These are phyloP conservation scores for Wickerhamomyces chaumierensis DNA, from an alignment of 805 yeast genomes.

Conservation along the genomic window DNA sequence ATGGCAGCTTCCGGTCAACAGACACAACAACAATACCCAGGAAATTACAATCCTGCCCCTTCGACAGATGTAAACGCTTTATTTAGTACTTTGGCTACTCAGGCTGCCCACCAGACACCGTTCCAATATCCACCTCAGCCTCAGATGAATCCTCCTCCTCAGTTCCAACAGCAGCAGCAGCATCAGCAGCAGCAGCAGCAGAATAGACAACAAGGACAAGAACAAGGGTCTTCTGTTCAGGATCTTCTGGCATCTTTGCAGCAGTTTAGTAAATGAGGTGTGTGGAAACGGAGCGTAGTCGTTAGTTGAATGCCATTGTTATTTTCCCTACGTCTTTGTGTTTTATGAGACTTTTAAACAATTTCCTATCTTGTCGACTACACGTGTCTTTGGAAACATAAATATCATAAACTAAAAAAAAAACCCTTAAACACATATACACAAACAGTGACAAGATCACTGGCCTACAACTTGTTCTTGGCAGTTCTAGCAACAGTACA, in stretches of 20 bases:
- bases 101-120: conserved; percentile 3
- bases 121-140: conserved; percentile 2
- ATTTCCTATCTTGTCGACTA: no score
- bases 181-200: conserved; percentile 11
- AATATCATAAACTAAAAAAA: no score
- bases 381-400: no score
- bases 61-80: conserved; percentile 1
- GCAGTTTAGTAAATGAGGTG: conserved; percentile 1
- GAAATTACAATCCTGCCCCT: conserved; percentile 1
- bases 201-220: background rate
- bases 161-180: conserved; percentile 6
- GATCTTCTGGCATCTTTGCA: conserved; percentile 1
- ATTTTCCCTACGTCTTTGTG: no score
- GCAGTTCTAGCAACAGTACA: conserved; percentile 69
- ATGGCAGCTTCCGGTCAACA: background rate
- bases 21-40: background rate
- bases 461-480: conserved; percentile 39
- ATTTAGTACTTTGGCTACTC: conserved; percentile 2
- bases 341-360: no score
- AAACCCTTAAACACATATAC: no score
- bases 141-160: background rate
- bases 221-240: background rate
- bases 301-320: background rate
- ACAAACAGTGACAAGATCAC: no score
- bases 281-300: no score